A percentile compares a stretch with the other conserved stretches of the same genome.
Evolutionary conservation across 2,329 filamentous ascomycete genomes (phyloP).

Genomic region (Colletotrichum incanum): DNA sequence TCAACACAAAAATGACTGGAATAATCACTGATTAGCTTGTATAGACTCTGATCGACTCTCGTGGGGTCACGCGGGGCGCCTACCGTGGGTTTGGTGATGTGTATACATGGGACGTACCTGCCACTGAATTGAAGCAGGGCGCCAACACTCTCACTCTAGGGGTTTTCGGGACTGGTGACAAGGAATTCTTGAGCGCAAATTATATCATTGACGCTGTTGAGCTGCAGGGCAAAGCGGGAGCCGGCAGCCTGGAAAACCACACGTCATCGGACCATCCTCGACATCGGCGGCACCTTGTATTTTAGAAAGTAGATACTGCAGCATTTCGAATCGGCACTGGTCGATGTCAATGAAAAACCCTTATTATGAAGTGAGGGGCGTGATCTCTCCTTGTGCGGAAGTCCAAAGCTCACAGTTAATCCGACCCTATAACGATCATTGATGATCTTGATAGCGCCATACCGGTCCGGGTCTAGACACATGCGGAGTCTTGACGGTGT

Average conservation of each 20-base stretch:
- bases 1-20: no score
- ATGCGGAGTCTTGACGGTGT: neutral
- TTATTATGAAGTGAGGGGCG: no score
- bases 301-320: neutral
- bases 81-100: conserved; percentile 71
- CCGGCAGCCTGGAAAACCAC: neutral
- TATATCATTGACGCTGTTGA: conserved; percentile 41
- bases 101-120: conserved; percentile 67
- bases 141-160: conserved; percentile 69
- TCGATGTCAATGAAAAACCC: no score
- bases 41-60: conserved; percentile 63
- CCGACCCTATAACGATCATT: no score
- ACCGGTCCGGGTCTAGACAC: fast-evolving
- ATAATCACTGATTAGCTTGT: conserved; percentile 44
- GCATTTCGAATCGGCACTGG: no score
- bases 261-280: neutral
- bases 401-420: no score
- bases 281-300: neutral
- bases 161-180: conserved; percentile 66
- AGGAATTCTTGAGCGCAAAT: conserved; percentile 65
- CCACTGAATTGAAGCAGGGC: conserved; percentile 65
- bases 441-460: no score
- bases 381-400: no score
- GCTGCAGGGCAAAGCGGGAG: conserved; percentile 27
- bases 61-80: conserved; percentile 71